phyloP scores from a whole-genome alignment of 2,329 filamentous ascomycete species.

The Chrysosphaeria jannelii region DNA sequence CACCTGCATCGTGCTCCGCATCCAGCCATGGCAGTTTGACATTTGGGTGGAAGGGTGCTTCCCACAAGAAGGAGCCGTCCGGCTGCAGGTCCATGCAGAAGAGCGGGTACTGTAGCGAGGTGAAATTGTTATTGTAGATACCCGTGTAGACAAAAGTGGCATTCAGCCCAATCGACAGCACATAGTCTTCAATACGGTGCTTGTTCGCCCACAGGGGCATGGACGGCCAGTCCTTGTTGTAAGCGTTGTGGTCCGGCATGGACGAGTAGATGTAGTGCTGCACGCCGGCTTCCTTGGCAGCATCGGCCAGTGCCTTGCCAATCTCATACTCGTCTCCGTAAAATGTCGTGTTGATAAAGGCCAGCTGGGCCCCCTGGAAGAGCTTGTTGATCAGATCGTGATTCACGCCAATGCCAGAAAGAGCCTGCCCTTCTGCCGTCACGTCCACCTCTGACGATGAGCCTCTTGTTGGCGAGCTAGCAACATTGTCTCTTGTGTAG shows the following conservation, averaged over 20 bases:
- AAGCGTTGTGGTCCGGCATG: slow-evolving; percentile 79
- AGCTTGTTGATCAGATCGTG: slow-evolving; percentile 42
- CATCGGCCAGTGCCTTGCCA: slow-evolving; percentile 64
- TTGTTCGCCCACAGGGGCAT: slow-evolving; percentile 81
- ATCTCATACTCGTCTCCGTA: slow-evolving; percentile 86
- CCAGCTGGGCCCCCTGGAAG: slow-evolving; percentile 59
- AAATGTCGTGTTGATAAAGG: slow-evolving; percentile 94
- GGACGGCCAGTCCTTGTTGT: slow-evolving; percentile 47
- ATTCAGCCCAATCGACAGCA: slow-evolving; percentile 52
- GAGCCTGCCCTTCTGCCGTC: slow-evolving; percentile 29
- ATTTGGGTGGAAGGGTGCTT: slow-evolving; percentile 75
- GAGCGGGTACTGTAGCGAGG: slow-evolving; percentile 64
- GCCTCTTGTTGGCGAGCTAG: no score
- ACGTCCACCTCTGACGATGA: slow-evolving; percentile 33
- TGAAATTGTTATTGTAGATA: slow-evolving; percentile 99
- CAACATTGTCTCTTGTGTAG: slow-evolving; percentile 20
- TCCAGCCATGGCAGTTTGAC: slow-evolving; percentile 83
- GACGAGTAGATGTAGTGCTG: slow-evolving; percentile 89
- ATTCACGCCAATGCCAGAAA: slow-evolving; percentile 35
- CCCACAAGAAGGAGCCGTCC: slow-evolving; percentile 74
- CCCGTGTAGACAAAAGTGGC: slow-evolving; percentile 88
- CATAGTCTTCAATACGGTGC: slow-evolving; percentile 74
- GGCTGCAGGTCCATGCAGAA: slow-evolving; percentile 78
- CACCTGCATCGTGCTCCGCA: slow-evolving; percentile 83
- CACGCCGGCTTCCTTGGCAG: slow-evolving; percentile 56